Evolutionary conservation across 768 basidiomycete species (phyloP).

Genomic region (Tricholoma bakamatsutake): DNA sequence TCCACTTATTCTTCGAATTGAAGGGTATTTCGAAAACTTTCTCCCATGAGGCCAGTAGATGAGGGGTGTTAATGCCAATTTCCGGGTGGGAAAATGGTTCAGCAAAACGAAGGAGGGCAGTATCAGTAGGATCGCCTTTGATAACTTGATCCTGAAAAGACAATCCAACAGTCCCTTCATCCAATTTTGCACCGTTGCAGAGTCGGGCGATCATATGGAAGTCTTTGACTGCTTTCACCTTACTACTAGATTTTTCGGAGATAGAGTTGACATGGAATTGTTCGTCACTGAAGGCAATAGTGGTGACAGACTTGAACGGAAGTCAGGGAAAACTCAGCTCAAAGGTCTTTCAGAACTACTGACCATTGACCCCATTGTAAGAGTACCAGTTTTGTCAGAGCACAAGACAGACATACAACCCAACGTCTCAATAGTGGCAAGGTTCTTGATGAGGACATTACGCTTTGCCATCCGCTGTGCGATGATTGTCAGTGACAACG

Average conservation of each 20-base stretch:
- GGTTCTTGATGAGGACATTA: constrained; percentile 42
- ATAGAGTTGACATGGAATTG: neutral
- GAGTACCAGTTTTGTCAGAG: constrained; percentile 51
- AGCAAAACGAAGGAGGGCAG: constrained; percentile 49
- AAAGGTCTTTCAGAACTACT: neutral
- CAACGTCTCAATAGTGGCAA: constrained; percentile 49
- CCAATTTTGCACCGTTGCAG: constrained; percentile 39
- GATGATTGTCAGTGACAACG: constrained; percentile 44
- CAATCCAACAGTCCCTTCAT: constrained; percentile 19
- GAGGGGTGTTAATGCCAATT: neutral
- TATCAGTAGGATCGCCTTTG: constrained; percentile 56
- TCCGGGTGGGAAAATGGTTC: constrained; percentile 25
- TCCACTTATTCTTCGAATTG: constrained; percentile 1
- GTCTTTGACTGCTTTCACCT: constrained; percentile 19
- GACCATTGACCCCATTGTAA: constrained; percentile 45
- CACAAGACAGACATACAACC: constrained; percentile 47
- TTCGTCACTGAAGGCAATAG: neutral
- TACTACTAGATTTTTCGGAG: constrained; percentile 3
- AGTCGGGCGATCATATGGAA: constrained; percentile 37
- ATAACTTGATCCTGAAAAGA: constrained; percentile 17
- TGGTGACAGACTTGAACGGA: neutral
- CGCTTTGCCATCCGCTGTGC: constrained; percentile 43
- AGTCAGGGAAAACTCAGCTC: neutral
- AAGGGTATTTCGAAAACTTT: neutral
- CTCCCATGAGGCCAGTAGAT: neutral